Base-by-base conservation (phyloP, 495 filamentous ascomycete species). In the Annulohypoxylon moriforme region DNA sequence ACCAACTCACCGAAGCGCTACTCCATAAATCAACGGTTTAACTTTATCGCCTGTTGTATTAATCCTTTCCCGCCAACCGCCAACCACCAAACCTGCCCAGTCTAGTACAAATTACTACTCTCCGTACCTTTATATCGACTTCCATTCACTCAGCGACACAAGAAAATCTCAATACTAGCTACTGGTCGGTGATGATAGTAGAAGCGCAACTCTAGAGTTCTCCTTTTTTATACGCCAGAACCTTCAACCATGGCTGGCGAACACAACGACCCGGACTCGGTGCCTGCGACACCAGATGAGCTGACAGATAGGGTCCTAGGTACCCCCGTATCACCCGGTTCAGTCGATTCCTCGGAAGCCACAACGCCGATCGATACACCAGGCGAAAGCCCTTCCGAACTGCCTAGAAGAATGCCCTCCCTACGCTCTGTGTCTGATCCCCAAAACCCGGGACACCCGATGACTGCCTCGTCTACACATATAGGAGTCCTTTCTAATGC, bases 401-500 rank as follows among this genome's bases (percentile, higher is more conserved):
- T 40, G 18, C 80, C 81, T 14, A 81, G 80, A 66, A 80, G 86
- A 72, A 73, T 89, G 46, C 85, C 86, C 31, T 87, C 87, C 4
- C 68, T 90, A 34, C 83, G 86, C 64, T 84, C 86, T 6, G 78
- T 87, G 22, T 86, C 85, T 61, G 89, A 90, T 60, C 79, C 83
- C 2, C 85, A 86, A 27, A 75, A 79, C 24, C 63, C 77, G 1
- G 78, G 79, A 6, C 82, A 82, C 46, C 69, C 65, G 33, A 92
- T 96, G 85, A 91, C 85, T 60, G 80, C 91, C 2, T 92, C 90
- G 18, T 95, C 94, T 18, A 93, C 90, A 56, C 92, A 92, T 59
- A 79, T 96, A 29, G 94, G 92, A n/a, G 87, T 90, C 38, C 77
- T 97, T 71, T 94, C 92, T 76, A 93, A 91, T 56, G 93, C 93